Percentiles rank a stretch among this genome's conserved stretches.
Evolutionary conservation across 257 asterid genomes (phyloP).

Genomic region (Salvia splendens): DNA sequence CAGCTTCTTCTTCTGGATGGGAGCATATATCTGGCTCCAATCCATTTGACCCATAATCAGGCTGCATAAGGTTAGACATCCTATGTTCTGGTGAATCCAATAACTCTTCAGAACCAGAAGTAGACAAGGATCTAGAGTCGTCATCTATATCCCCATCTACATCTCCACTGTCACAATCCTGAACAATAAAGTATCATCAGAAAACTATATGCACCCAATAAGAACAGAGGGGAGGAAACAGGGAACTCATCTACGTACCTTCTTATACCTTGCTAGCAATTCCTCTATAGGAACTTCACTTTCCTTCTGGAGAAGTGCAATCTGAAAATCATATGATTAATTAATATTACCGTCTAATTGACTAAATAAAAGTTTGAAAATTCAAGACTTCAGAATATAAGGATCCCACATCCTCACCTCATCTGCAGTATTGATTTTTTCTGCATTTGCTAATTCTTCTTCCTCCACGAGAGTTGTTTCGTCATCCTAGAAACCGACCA

Average conservation of each 20-base stretch:
- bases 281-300: constrained; percentile 86
- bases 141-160: constrained; percentile 45
- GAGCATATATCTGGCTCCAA: constrained; percentile 40
- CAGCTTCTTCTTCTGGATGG: constrained; percentile 52
- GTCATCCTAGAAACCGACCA: constrained; percentile 67
- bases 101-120: constrained; percentile 65
- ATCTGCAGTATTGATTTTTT: constrained; percentile 47
- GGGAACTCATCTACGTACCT: constrained; percentile 59
- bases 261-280: constrained; percentile 87
- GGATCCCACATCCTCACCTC: constrained; percentile 53
- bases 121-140: constrained; percentile 46
- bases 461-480: constrained; percentile 91
- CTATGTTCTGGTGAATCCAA: constrained; percentile 46
- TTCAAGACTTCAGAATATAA: constrained; percentile 25
- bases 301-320: constrained; percentile 81
- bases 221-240: constrained; percentile 20
- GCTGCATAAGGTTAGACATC: constrained; percentile 43
- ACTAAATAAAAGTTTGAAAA: constrained; percentile 20
- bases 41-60: constrained; percentile 47
- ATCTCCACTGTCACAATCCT: constrained; percentile 57
- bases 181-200: constrained; percentile 38
- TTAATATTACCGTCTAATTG: constrained; percentile 18
- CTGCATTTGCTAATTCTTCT: constrained; percentile 81
- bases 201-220: constrained; percentile 28
- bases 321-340: constrained; percentile 49